Evolutionary conservation across 2,329 filamentous ascomycete genomes (phyloP).

Genomic region (Stemphylium lycopersici): DNA sequence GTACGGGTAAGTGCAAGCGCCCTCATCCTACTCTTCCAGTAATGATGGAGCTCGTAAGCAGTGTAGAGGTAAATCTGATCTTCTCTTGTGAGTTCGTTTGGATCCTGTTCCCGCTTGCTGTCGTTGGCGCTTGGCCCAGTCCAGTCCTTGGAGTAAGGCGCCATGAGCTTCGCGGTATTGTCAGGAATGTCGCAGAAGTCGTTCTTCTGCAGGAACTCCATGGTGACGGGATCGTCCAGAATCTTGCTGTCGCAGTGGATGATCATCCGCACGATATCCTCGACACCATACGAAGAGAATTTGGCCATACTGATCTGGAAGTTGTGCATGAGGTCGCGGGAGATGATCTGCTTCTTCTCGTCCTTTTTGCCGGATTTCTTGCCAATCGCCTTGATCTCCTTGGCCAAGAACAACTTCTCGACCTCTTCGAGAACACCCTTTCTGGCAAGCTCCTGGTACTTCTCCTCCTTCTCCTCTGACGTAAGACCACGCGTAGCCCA

Average conservation of each 20-base stretch:
- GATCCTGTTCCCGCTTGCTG: constrained; percentile 83
- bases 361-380: constrained; percentile 75
- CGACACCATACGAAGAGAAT: constrained; percentile 81
- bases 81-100: constrained; percentile 84
- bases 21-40: constrained; percentile 98
- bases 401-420: constrained; percentile 95
- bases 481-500: constrained; percentile 89
- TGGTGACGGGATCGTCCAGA: constrained; percentile 85
- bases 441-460: constrained; percentile 89
- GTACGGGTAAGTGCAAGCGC: constrained; percentile 83
- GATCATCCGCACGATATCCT: constrained; percentile 89
- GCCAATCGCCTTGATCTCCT: constrained; percentile 90
- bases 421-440: constrained; percentile 98
- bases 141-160: constrained; percentile 96
- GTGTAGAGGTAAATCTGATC: constrained; percentile 96
- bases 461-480: constrained; percentile 89
- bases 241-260: constrained; percentile 93
- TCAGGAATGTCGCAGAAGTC: constrained; percentile 92
- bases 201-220: constrained; percentile 95
- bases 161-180: constrained; percentile 88
- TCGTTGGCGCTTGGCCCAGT: constrained; percentile 82
- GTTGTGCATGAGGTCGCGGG: constrained; percentile 70
- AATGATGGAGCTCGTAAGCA: constrained; percentile 92
- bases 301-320: constrained; percentile 84
- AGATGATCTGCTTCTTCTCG: constrained; percentile 98